These are phyloP conservation scores for Verticillium nonalfalfae DNA, from an alignment of 2,329 filamentous ascomycete genomes.

Conservation along the genomic window DNA sequence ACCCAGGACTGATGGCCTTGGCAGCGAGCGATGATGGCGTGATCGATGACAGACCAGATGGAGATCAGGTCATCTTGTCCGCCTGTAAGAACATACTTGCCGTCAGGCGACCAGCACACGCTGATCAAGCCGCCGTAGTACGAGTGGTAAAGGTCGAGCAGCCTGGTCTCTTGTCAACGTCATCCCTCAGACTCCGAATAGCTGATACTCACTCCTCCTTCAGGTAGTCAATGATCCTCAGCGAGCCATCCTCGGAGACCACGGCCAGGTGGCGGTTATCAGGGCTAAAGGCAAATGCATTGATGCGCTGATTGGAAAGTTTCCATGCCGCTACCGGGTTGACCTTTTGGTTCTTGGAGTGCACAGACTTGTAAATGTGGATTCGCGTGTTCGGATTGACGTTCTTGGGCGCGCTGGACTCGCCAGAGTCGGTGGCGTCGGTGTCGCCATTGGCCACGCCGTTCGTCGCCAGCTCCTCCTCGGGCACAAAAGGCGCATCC, in stretches of 20 bases:
- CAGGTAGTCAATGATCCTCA: constrained; percentile 87
- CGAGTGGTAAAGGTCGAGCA: constrained; percentile 80
- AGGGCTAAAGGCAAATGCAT: constrained; percentile 87
- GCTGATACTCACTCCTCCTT: constrained; percentile 65
- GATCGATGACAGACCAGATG: constrained; percentile 87
- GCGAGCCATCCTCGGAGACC: constrained; percentile 83
- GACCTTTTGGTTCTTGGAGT: constrained; percentile 86
- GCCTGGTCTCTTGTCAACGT: constrained; percentile 34
- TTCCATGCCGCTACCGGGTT: constrained; percentile 95
- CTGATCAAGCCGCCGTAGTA: constrained; percentile 93
- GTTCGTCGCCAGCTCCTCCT: constrained; percentile 45
- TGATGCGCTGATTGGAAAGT: constrained; percentile 82
- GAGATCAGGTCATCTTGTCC: constrained; percentile 94
- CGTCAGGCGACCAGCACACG: constrained; percentile 96
- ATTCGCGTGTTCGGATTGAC: constrained; percentile 40
- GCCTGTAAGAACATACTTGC: constrained; percentile 90
- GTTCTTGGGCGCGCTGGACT: constrained; percentile 2
- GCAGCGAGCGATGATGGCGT: constrained; percentile 80
- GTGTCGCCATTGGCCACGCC: constrained; percentile 21
- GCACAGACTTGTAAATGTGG: constrained; percentile 81
- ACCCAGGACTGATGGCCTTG: constrained; percentile 97
- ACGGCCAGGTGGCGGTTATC: constrained; percentile 82
- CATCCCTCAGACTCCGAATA: neutral
- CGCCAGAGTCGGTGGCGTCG: constrained; percentile 24
- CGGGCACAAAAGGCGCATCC: constrained; percentile 70